These are phyloP conservation scores for Talaromyces thailandensis DNA, from an alignment of 495 filamentous ascomycete genomes.

Conservation along the genomic window DNA sequence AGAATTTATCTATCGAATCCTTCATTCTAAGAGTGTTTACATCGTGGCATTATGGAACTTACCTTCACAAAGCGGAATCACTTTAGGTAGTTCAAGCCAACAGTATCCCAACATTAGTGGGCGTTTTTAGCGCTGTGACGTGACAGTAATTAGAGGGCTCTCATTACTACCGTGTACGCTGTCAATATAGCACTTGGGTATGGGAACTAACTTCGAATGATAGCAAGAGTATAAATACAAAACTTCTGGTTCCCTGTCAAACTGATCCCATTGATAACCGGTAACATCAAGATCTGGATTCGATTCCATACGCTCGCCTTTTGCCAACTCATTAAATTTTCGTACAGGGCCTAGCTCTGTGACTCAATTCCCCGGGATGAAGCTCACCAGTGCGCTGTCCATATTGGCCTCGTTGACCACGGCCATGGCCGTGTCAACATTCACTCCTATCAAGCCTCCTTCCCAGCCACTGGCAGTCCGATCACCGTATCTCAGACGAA, in stretches of 20 bases:
- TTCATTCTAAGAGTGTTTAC: not conserved
- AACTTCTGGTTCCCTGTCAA: not conserved
- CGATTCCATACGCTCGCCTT: not conserved
- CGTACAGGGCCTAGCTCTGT: not conserved
- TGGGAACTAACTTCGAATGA: not conserved
- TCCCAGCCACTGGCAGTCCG: constrained; percentile 48
- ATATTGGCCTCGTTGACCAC: constrained; percentile 6
- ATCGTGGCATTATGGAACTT: not conserved
- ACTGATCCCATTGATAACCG: not conserved
- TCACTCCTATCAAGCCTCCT: constrained; percentile 46
- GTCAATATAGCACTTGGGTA: not conserved
- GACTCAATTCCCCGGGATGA: not conserved
- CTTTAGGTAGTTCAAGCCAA: not conserved
- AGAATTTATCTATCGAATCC: not conserved
- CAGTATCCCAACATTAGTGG: not conserved
- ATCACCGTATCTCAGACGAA: constrained; percentile 49
- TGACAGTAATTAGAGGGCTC: not conserved
- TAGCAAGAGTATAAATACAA: not conserved
- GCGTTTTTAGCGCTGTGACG: not conserved
- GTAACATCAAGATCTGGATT: not conserved
- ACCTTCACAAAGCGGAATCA: not conserved
- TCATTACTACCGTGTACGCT: not conserved
- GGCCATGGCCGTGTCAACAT: constrained; percentile 31
- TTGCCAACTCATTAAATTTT: not conserved
- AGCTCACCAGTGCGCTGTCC: not conserved